Percentiles rank a stretch among this genome's conserved stretches.
Evolutionary conservation across 257 asterid species (phyloP).

Genomic region (Solanum neorickii): DNA sequence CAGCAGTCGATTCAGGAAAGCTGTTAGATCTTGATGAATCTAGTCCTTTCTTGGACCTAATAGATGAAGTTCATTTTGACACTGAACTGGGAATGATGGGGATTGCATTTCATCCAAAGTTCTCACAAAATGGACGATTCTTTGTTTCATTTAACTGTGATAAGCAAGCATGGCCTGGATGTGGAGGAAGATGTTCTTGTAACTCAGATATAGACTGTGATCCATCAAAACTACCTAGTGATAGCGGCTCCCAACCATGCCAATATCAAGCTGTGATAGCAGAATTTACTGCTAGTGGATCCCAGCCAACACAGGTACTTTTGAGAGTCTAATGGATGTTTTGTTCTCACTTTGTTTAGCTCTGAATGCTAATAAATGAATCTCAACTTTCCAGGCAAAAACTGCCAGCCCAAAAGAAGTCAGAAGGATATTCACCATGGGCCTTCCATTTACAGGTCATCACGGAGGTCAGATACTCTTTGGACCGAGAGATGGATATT

Average conservation of each 20-base stretch:
- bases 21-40: slow-evolving; percentile 40
- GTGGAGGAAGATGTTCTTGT: slow-evolving; percentile 85
- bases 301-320: slow-evolving; percentile 47
- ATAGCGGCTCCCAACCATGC: slow-evolving; percentile 73
- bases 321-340: background rate
- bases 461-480: slow-evolving; percentile 90
- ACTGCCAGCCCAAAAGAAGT: slow-evolving; percentile 65
- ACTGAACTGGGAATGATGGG: slow-evolving; percentile 72
- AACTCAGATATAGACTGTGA: slow-evolving; percentile 61
- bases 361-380: background rate
- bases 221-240: slow-evolving; percentile 44
- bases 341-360: background rate
- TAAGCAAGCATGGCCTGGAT: slow-evolving; percentile 63
- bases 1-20: slow-evolving; percentile 51
- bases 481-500: slow-evolving; percentile 79
- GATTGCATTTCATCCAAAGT: slow-evolving; percentile 71
- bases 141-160: slow-evolving; percentile 82
- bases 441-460: slow-evolving; percentile 67
- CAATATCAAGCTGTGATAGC: slow-evolving; percentile 68
- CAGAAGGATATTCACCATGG: slow-evolving; percentile 84
- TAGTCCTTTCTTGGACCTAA: slow-evolving; percentile 58
- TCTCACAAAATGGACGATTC: slow-evolving; percentile 54
- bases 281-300: slow-evolving; percentile 50
- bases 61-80: slow-evolving; percentile 68
- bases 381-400: slow-evolving; percentile 31